These are phyloP conservation scores for Mycena olivaceomarginata DNA, from an alignment of 768 basidiomycete genomes.

Conservation along the genomic window DNA sequence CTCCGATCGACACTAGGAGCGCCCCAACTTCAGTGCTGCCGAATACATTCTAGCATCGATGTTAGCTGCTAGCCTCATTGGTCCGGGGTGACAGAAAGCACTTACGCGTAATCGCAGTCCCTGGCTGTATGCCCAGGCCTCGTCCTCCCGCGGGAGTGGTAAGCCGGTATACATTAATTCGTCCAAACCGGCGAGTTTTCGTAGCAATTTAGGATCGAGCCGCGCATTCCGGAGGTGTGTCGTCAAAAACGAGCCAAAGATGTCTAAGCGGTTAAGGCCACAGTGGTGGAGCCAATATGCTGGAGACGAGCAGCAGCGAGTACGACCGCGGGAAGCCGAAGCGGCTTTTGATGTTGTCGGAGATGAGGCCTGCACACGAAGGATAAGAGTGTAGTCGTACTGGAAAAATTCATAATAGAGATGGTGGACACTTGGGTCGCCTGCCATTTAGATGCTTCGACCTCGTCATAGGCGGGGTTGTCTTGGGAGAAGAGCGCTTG, in stretches of 20 bases:
- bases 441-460: conserved; percentile 84
- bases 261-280: conserved; percentile 83
- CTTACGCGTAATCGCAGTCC: conserved; percentile 80
- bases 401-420: conserved; percentile 82
- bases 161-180: conserved; percentile 82
- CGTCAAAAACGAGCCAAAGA: conserved; percentile 83
- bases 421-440: conserved; percentile 89
- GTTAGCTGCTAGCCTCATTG: conserved; percentile 9
- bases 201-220: conserved; percentile 76
- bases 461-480: conserved; percentile 78
- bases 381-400: neutral
- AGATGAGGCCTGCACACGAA: conserved; percentile 72
- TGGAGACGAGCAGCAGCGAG: conserved; percentile 80
- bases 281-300: conserved; percentile 76
- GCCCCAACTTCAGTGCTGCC: conserved; percentile 89
- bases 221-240: conserved; percentile 78
- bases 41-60: conserved; percentile 78
- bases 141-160: conserved; percentile 79
- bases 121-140: conserved; percentile 80
- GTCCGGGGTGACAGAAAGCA: conserved; percentile 17
- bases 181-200: conserved; percentile 72
- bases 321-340: conserved; percentile 80
- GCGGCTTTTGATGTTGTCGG: conserved; percentile 78
- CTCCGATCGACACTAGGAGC: conserved; percentile 78
- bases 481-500: conserved; percentile 81